phyloP scores from a whole-genome alignment of 2,329 filamentous ascomycete genomes.

The Cercospora sesami region DNA sequence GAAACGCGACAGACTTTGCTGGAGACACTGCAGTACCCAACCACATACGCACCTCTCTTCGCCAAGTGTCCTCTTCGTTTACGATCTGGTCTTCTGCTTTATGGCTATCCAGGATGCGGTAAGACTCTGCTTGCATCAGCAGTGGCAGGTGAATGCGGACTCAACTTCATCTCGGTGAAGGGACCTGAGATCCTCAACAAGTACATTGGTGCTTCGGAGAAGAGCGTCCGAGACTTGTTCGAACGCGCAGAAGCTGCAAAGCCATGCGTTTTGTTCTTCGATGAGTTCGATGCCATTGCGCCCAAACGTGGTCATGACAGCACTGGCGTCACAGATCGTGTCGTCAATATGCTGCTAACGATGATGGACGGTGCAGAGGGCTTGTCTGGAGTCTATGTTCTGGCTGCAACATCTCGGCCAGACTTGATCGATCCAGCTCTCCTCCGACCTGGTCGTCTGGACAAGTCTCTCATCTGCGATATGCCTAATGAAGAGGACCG shows the following conservation, averaged over 20 bases:
- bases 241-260: constrained; percentile 86
- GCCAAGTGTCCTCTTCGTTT: constrained; percentile 92
- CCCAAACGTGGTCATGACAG: constrained; percentile 96
- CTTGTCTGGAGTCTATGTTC: constrained; percentile 88
- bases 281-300: constrained; percentile 97
- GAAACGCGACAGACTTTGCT: constrained; percentile 87
- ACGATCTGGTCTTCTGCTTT: constrained; percentile 86
- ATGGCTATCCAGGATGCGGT: constrained; percentile 93
- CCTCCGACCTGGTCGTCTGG: constrained; percentile 83
- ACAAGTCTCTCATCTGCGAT: constrained; percentile 90
- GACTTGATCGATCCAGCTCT: constrained; percentile 95
- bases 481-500: constrained; percentile 79
- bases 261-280: constrained; percentile 95
- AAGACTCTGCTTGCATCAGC: constrained; percentile 95
- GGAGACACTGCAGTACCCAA: constrained; percentile 94
- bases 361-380: constrained; percentile 99
- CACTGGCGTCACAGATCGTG: constrained; percentile 96
- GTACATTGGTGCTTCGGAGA: constrained; percentile 97
- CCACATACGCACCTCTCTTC: constrained; percentile 96
- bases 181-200: constrained; percentile 98
- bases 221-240: constrained; percentile 92
- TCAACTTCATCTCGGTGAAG: constrained; percentile 98
- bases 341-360: constrained; percentile 96
- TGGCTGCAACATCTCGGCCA: constrained; percentile 89
- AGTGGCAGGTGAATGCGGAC: constrained; percentile 94